Evolutionary conservation across 2,329 filamentous ascomycete genomes (phyloP).

Genomic region (Rhytidhysteron rufulum): DNA sequence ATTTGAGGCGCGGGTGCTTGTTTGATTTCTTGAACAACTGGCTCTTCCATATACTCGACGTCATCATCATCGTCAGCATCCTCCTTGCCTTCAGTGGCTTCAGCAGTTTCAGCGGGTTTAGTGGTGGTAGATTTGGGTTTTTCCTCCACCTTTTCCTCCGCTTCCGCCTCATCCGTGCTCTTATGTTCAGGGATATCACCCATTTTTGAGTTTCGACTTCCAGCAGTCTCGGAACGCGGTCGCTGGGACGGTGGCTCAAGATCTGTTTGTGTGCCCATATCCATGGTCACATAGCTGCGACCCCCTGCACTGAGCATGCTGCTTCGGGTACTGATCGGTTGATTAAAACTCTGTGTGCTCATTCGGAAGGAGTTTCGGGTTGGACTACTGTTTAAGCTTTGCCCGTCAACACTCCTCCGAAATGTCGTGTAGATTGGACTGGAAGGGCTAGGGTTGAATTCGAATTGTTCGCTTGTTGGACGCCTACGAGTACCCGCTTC

Average conservation of each 20-base stretch:
- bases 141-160: slow-evolving; percentile 6
- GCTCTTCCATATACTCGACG: slow-evolving; percentile 54
- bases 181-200: slow-evolving; percentile 34
- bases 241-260: slow-evolving; percentile 36
- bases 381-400: slow-evolving; percentile 45
- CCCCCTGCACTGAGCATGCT: slow-evolving; percentile 67
- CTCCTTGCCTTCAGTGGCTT: slow-evolving; percentile 22
- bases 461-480: slow-evolving; percentile 75
- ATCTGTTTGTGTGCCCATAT: slow-evolving; percentile 59
- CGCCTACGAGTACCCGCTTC: slow-evolving; percentile 78
- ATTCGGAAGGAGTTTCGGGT: slow-evolving; percentile 44
- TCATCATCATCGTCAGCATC: slow-evolving; percentile 40
- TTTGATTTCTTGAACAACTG: slow-evolving; percentile 66
- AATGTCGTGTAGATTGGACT: slow-evolving; percentile 66
- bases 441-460: slow-evolving; percentile 71
- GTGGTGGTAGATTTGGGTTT: slow-evolving; percentile 6
- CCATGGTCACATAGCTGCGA: slow-evolving; percentile 66
- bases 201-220: slow-evolving; percentile 21
- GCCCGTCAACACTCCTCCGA: slow-evolving; percentile 67
- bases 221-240: slow-evolving; percentile 15
- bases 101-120: slow-evolving; percentile 1
- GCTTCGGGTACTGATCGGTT: slow-evolving; percentile 56
- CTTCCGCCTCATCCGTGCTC: slow-evolving; percentile 12
- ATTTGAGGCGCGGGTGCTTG: slow-evolving; percentile 61
- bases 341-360: slow-evolving; percentile 30